Evolutionary conservation across 1,139 yeast species (phyloP).

Genomic region (Kurtzmaniella quercitrusa): DNA sequence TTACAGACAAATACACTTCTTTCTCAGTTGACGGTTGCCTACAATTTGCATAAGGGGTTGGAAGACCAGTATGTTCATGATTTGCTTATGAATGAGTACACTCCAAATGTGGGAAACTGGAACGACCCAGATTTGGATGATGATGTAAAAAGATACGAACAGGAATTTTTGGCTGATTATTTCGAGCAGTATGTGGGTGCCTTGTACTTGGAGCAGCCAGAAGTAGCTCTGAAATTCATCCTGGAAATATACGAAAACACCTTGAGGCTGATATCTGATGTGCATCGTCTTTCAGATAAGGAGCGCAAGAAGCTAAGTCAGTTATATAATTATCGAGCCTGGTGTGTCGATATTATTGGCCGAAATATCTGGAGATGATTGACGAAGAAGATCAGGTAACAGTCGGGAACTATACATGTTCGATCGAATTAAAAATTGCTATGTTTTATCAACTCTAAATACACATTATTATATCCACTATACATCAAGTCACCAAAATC

Average conservation of each 20-base stretch:
- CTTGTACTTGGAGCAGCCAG: constrained; percentile 35
- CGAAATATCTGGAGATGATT: constrained; percentile 10
- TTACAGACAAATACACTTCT: constrained; percentile 40
- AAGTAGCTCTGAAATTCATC: constrained; percentile 33
- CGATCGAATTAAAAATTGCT: neutral
- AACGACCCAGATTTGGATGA: constrained; percentile 12
- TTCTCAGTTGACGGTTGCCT: constrained; percentile 34
- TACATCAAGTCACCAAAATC: neutral
- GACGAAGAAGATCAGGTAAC: too few species aligned
- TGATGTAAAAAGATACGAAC: constrained; percentile 31
- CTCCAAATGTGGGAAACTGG: constrained; percentile 20
- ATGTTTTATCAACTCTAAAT: neutral
- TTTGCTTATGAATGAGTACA: constrained; percentile 18
- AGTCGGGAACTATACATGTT: too few species aligned
- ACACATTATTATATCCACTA: neutral
- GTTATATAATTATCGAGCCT: constrained; percentile 21
- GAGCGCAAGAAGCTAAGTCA: constrained; percentile 4
- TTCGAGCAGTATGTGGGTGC: constrained; percentile 47
- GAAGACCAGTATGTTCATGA: constrained; percentile 24
- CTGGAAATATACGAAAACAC: constrained; percentile 28
- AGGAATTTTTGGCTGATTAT: constrained; percentile 42
- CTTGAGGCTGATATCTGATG: constrained; percentile 22
- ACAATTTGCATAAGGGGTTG: constrained; percentile 33
- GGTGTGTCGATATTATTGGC: constrained; percentile 26
- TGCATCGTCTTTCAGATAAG: constrained; percentile 3